Percentiles rank a stretch among this genome's conserved stretches.
Conservation (phyloP, 768 basidiomycete genomes). For the Terana coerulea region DNA sequence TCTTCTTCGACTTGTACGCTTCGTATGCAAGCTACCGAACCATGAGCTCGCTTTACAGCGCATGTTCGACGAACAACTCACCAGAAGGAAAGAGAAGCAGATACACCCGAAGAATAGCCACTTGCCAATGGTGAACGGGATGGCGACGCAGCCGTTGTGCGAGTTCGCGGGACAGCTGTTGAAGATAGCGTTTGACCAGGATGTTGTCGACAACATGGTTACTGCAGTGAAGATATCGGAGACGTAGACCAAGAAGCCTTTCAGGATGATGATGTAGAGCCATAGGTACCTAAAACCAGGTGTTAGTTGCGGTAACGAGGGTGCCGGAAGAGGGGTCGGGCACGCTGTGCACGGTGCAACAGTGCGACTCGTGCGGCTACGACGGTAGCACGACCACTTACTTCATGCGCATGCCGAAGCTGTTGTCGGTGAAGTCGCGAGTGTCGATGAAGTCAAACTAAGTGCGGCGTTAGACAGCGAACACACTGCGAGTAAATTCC, state of each 20-base stretch:
- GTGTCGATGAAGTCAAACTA: slow-evolving; percentile 98
- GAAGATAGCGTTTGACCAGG: slow-evolving; percentile 93
- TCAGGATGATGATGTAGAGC: slow-evolving; percentile 90
- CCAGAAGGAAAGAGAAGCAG: slow-evolving; percentile 95
- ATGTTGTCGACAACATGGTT: slow-evolving; percentile 88
- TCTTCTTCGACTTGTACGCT: slow-evolving; percentile 86
- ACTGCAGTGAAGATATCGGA: slow-evolving; percentile 97
- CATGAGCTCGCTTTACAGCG: neutral
- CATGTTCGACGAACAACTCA: slow-evolving; percentile 33
- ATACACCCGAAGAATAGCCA: slow-evolving; percentile 99
- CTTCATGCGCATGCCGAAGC: slow-evolving; percentile 85
- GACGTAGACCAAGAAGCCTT: slow-evolving; percentile 93
- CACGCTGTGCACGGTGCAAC: neutral
- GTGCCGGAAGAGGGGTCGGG: neutral
- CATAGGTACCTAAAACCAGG: slow-evolving; percentile 70
- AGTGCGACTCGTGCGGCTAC: neutral
- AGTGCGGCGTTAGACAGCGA: neutral
- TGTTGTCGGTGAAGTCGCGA: slow-evolving; percentile 86
- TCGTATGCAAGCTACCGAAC: slow-evolving; percentile 79
- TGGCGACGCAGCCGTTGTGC: slow-evolving; percentile 68
- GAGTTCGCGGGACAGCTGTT: slow-evolving; percentile 56
- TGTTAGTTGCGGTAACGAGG: neutral
- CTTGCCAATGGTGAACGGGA: slow-evolving; percentile 85
- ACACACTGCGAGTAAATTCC: slow-evolving; percentile 1
- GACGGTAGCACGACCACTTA: slow-evolving; percentile 28